Conservation (phyloP, 73 alveolate genomes). For the Paramecium primaurelia region DNA sequence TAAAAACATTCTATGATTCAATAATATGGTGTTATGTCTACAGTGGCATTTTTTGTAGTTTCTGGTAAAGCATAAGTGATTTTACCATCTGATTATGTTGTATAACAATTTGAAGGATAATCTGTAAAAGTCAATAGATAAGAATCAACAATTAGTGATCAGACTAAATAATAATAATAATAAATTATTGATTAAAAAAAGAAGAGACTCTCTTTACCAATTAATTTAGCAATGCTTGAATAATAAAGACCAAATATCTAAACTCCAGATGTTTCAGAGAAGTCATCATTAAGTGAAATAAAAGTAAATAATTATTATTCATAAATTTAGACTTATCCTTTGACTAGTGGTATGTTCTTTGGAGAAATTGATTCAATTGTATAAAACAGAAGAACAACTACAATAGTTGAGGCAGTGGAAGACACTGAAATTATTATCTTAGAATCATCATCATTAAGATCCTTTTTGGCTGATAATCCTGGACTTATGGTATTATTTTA, state of each 20-base stretch:
- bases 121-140: neutral
- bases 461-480: constrained; percentile 42
- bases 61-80: constrained; percentile 16
- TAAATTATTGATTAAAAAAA: neutral
- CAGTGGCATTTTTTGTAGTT: neutral
- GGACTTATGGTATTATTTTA: constrained; percentile 40
- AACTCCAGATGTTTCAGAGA: constrained; percentile 2
- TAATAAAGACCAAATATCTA: neutral
- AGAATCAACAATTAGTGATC: neutral
- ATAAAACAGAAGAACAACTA: neutral
- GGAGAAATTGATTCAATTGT: constrained; percentile 45
- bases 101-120: neutral
- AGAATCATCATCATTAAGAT: neutral
- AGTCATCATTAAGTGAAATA: neutral
- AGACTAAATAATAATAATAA: neutral
- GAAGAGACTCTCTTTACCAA: neutral
- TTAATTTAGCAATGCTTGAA: neutral
- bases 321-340: neutral
- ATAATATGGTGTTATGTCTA: neutral
- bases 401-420: constrained; percentile 38
- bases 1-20: neutral
- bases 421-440: neutral
- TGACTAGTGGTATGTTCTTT: constrained; percentile 41
- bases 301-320: neutral
- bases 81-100: neutral